phyloP scores from a whole-genome alignment of 2,329 filamentous ascomycete genomes.

The Coniosporium tulheliwenetii region DNA sequence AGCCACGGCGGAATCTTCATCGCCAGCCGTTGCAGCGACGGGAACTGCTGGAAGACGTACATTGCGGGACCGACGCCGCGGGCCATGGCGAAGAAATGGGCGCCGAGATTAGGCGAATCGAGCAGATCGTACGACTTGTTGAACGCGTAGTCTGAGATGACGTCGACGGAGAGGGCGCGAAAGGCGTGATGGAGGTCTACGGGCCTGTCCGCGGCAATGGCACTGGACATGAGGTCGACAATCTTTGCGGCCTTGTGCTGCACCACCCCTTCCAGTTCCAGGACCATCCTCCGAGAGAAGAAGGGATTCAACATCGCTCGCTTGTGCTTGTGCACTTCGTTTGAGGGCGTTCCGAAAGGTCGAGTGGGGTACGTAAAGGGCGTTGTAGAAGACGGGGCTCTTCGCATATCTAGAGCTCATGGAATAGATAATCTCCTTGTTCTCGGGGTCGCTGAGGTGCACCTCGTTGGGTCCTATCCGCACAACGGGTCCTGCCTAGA shows the following conservation, averaged over 20 bases:
- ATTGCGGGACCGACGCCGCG: constrained; percentile 8
- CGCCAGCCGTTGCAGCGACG: constrained; percentile 6
- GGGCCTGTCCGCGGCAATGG: constrained; percentile 4
- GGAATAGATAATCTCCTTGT: constrained; percentile 7
- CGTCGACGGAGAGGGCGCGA: constrained; percentile 13
- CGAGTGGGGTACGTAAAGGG: constrained; percentile 4
- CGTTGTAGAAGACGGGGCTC: constrained; percentile 4
- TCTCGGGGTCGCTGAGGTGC: constrained; percentile 5
- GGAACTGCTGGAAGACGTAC: constrained; percentile 10
- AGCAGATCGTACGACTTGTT: constrained; percentile 13
- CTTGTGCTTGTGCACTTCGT: constrained; percentile 6
- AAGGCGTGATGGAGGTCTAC: constrained; percentile 13
- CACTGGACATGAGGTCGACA: constrained; percentile 1
- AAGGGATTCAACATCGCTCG: constrained; percentile 5
- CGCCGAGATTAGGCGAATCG: constrained; percentile 10
- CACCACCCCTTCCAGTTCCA: constrained; percentile 12
- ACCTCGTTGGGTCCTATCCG: constrained; percentile 7
- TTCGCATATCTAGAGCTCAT: constrained; percentile 3
- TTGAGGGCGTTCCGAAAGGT: constrained; percentile 5
- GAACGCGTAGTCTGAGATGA: constrained; percentile 17
- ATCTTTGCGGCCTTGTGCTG: constrained; percentile 11
- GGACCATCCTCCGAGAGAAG: constrained; percentile 13
- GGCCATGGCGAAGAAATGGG: constrained; percentile 12
- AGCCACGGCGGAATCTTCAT: constrained; percentile 10
- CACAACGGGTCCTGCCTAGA: constrained; percentile 5